These are phyloP conservation scores for Xanthoconium stramineum DNA, from an alignment of 768 basidiomycete species.

Conservation along the genomic window DNA sequence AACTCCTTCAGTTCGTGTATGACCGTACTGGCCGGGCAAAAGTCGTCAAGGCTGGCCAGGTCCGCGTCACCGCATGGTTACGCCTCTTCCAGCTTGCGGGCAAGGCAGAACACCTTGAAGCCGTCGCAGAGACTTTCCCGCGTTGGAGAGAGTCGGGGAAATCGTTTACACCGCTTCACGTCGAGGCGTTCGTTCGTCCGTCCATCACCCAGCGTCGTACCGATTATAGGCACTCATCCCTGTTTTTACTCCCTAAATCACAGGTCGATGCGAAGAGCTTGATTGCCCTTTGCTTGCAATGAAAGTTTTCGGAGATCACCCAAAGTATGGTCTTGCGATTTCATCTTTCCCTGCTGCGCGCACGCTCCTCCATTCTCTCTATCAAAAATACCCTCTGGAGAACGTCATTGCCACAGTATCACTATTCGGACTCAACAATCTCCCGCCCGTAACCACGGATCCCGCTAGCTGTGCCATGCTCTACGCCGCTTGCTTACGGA, in stretches of 20 bases:
- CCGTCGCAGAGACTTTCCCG: constrained; percentile 46
- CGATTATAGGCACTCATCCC: background rate
- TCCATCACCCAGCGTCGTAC: constrained; percentile 7
- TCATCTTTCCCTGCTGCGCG: constrained; percentile 48
- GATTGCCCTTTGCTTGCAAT: constrained; percentile 54
- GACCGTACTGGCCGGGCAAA: constrained; percentile 30
- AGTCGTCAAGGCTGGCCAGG: constrained; percentile 30
- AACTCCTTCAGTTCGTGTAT: constrained; percentile 25
- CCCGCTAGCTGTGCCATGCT: constrained; percentile 56
- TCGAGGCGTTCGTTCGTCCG: constrained; percentile 56
- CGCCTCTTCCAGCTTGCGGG: constrained; percentile 50
- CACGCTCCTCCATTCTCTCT: constrained; percentile 55
- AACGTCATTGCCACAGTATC: constrained; percentile 49
- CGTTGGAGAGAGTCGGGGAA: constrained; percentile 46
- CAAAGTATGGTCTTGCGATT: constrained; percentile 57
- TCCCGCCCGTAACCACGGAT: constrained; percentile 54
- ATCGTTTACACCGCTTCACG: constrained; percentile 37
- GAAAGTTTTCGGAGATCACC: constrained; percentile 56
- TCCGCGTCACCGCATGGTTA: constrained; percentile 47
- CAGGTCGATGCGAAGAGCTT: constrained; percentile 64
- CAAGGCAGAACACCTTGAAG: constrained; percentile 47
- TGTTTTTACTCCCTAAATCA: background rate
- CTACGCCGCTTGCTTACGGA: constrained; percentile 51
- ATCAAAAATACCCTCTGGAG: constrained; percentile 43
- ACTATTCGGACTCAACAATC: constrained; percentile 51